A percentile compares a stretch with the other conserved stretches of the same genome.
Conservation (phyloP, 805 yeast species). For the Torulaspora delbrueckii region DNA sequence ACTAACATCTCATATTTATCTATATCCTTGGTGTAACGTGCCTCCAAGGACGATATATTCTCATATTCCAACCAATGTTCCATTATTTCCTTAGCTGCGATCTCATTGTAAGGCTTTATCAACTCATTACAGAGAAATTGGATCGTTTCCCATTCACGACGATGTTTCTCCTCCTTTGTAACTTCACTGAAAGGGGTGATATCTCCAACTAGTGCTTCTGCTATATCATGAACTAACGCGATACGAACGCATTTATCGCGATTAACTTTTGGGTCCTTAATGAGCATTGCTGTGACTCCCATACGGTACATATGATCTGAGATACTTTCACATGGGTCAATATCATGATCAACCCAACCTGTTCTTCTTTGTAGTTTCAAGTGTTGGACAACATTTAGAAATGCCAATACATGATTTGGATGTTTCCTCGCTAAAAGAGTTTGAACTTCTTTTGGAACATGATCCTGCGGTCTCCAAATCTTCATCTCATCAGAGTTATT, state of each 20-base stretch:
- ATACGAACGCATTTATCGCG: constrained; percentile 71
- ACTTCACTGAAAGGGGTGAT: constrained; percentile 77
- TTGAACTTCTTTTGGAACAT: constrained; percentile 39
- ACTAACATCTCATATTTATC: constrained; percentile 85
- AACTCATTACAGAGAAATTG: constrained; percentile 52
- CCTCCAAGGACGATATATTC: constrained; percentile 73
- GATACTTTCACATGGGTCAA: constrained; percentile 51
- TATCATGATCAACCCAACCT: constrained; percentile 78
- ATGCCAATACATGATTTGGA: constrained; percentile 48
- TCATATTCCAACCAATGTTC: constrained; percentile 88
- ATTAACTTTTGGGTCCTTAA: constrained; percentile 48
- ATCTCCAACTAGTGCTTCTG: constrained; percentile 93
- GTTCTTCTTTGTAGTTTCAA: constrained; percentile 80
- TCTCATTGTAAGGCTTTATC: constrained; percentile 56
- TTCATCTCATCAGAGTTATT: constrained; percentile 15
- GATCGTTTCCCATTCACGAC: constrained; percentile 72
- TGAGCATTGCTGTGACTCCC: constrained; percentile 73
- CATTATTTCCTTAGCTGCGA: constrained; percentile 57
- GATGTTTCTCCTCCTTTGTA: constrained; percentile 72
- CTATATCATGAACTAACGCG: constrained; percentile 87
- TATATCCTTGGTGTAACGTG: constrained; percentile 84
- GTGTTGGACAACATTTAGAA: constrained; percentile 60
- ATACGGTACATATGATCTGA: constrained; percentile 94
- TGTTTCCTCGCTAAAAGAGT: constrained; percentile 29
- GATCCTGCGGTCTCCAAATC: constrained; percentile 44